Conservation (phyloP, 257 asterid species). For the Penstemon barbatus region DNA sequence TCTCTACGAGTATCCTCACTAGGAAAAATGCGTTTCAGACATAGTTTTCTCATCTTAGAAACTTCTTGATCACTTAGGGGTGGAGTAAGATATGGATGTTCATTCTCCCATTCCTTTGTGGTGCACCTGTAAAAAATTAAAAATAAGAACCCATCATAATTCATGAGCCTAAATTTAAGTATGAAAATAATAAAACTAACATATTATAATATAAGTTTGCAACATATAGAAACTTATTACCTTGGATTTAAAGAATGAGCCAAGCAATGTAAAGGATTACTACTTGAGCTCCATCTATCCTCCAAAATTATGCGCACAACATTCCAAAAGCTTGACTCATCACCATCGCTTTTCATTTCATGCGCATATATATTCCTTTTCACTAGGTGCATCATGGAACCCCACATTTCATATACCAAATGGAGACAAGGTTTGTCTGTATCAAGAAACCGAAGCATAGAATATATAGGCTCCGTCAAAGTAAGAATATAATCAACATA, state of each 20-base stretch:
- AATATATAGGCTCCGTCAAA: no score
- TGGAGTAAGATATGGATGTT: conserved; percentile 1
- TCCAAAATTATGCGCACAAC: not conserved
- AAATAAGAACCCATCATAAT: no score
- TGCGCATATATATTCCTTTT: no score
- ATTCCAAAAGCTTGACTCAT: no score
- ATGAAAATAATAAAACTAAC: not conserved
- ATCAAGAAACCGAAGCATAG: no score
- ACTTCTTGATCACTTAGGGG: not conserved
- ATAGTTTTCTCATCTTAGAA: not conserved
- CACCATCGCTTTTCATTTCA: no score
- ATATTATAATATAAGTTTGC: no score
- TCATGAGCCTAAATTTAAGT: not conserved
- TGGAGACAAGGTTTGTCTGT: no score
- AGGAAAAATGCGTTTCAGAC: not conserved
- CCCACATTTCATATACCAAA: no score
- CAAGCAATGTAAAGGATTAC: not conserved
- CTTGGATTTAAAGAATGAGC: conserved; percentile 1
- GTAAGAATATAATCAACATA: no score
- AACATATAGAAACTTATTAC: not conserved
- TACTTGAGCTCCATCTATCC: not conserved
- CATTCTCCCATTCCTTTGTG: not conserved
- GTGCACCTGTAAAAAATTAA: not conserved
- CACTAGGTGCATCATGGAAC: no score
- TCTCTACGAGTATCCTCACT: not conserved